phyloP scores from a whole-genome alignment of 2,329 filamentous ascomycete genomes.

The Hypomyces perniciosus region DNA sequence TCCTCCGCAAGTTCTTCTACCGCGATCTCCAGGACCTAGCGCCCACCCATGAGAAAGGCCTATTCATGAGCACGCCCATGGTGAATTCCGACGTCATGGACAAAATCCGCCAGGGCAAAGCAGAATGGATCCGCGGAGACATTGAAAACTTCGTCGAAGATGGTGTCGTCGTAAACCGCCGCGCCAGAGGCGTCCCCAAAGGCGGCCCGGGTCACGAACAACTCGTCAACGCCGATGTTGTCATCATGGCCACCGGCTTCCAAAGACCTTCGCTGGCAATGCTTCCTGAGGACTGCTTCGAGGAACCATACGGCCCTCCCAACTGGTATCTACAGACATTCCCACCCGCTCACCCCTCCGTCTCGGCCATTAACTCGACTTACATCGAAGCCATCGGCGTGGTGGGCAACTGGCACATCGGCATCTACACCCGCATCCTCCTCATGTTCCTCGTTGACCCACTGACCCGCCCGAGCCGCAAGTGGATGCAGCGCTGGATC shows the following conservation, averaged over 20 bases:
- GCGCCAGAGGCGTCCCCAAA: constrained; percentile 66
- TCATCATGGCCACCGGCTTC: constrained; percentile 80
- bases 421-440: constrained; percentile 79
- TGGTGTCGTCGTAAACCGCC: constrained; percentile 60
- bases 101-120: constrained; percentile 64
- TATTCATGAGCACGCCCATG: constrained; percentile 85
- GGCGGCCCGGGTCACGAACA: constrained; percentile 64
- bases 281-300: constrained; percentile 66
- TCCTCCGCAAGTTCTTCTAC: constrained; percentile 76
- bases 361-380: constrained; percentile 78
- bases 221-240: constrained; percentile 65
- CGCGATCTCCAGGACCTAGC: constrained; percentile 70
- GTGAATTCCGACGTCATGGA: constrained; percentile 77
- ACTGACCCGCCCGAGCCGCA: constrained; percentile 61
- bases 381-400: constrained; percentile 76
- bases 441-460: constrained; percentile 83
- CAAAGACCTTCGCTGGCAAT: constrained; percentile 68
- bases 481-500: constrained; percentile 81
- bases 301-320: constrained; percentile 67
- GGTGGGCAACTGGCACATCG: constrained; percentile 83
- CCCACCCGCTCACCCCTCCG: constrained; percentile 64
- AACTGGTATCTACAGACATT: constrained; percentile 90
- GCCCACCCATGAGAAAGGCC: constrained; percentile 58
- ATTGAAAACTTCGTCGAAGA: constrained; percentile 61
- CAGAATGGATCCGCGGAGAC: constrained; percentile 76